phyloP scores from a whole-genome alignment of 225 moss, liverwort and hornwort genomes.

The Pseudisothecium myosuroides region DNA sequence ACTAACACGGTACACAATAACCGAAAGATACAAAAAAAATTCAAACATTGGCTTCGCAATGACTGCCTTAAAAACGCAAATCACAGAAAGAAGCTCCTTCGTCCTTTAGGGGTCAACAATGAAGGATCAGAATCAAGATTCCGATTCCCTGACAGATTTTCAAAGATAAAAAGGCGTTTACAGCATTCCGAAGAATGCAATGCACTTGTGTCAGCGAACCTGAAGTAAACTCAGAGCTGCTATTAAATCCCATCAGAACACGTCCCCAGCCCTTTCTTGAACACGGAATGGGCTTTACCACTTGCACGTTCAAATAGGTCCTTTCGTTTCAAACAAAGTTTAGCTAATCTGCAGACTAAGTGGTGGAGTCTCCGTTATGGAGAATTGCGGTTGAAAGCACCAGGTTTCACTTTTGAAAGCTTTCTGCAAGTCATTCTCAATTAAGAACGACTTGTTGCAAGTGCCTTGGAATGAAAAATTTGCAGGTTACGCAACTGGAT shows the following conservation, averaged over 20 bases:
- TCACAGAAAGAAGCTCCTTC: background rate
- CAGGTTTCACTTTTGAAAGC: background rate
- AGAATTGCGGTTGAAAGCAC: background rate
- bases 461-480: background rate
- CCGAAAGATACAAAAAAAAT: too few species aligned
- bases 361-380: too few species aligned
- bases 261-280: background rate
- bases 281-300: background rate
- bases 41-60: background rate
- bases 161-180: background rate
- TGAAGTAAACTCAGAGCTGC: too few species aligned
- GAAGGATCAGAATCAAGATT: background rate
- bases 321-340: background rate
- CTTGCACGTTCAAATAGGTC: background rate
- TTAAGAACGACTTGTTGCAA: background rate
- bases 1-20: background rate
- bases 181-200: background rate
- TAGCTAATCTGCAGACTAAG: background rate
- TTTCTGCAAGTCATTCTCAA: background rate
- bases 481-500: background rate
- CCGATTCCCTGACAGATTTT: background rate
- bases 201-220: background rate
- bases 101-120: background rate
- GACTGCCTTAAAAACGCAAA: background rate
- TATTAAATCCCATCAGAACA: background rate